phyloP scores from a whole-genome alignment of 345 rosid genomes.

The Salix caprea region DNA sequence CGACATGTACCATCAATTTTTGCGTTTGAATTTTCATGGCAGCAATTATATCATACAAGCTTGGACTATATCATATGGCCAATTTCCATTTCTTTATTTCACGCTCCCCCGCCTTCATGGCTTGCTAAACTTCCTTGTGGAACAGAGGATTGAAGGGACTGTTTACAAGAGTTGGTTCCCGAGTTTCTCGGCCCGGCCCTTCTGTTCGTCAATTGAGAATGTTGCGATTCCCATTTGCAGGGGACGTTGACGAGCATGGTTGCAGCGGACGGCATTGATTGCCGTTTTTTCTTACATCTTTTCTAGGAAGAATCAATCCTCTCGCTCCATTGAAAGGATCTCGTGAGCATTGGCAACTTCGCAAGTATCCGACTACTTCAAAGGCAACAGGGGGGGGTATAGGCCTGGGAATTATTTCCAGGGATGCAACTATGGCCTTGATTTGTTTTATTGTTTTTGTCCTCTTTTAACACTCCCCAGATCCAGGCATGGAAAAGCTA shows the following conservation, averaged over 20 bases:
- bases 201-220: background rate
- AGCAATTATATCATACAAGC: background rate
- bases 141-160: constrained; percentile 18
- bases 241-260: background rate
- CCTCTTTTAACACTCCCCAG: background rate
- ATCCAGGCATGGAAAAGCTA: background rate
- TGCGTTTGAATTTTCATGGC: background rate
- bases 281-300: background rate
- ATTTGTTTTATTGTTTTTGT: background rate
- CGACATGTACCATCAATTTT: background rate
- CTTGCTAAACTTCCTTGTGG: background rate
- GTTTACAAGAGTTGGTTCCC: constrained; percentile 27
- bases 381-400: background rate
- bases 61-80: background rate
- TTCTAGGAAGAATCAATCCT: background rate
- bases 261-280: background rate
- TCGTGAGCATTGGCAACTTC: background rate
- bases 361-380: background rate
- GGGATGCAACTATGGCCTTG: background rate
- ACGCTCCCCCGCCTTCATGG: background rate
- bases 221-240: background rate
- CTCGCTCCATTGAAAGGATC: background rate
- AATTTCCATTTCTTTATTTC: background rate
- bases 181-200: constrained; percentile 29
- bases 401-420: background rate